These are phyloP conservation scores for Solanum boliviense DNA, from an alignment of 257 asterid genomes.

Conservation along the genomic window DNA sequence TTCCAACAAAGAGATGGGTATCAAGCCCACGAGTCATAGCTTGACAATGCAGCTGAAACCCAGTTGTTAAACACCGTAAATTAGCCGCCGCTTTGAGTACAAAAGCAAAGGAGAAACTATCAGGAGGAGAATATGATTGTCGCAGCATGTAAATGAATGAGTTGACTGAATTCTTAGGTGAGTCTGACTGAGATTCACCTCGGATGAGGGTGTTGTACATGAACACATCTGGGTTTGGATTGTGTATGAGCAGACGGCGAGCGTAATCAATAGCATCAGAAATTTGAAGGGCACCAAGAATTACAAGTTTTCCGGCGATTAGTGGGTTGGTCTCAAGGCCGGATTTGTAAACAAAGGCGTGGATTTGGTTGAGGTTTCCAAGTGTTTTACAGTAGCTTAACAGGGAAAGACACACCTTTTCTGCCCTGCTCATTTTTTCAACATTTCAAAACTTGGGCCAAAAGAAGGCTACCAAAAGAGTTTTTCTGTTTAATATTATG, in stretches of 20 bases:
- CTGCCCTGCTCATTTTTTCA: constrained; percentile 29
- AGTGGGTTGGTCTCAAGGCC: constrained; percentile 54
- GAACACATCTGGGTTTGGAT: constrained; percentile 58
- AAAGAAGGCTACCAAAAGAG: not conserved
- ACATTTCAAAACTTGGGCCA: not conserved
- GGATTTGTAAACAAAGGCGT: constrained; percentile 37
- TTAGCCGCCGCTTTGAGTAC: constrained; percentile 66
- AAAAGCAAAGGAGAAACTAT: constrained; percentile 74
- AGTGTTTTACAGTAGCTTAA: constrained; percentile 47
- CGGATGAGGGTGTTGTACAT: constrained; percentile 85
- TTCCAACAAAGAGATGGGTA: constrained; percentile 59
- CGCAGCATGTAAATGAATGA: constrained; percentile 40
- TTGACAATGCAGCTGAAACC: constrained; percentile 74
- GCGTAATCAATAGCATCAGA: constrained; percentile 50
- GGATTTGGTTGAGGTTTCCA: constrained; percentile 46
- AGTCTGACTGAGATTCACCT: constrained; percentile 54
- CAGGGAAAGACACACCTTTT: constrained; percentile 28
- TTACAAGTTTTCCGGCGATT: constrained; percentile 60
- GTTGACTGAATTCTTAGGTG: constrained; percentile 36
- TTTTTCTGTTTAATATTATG: no score
- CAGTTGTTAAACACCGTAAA: constrained; percentile 32
- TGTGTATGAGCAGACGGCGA: constrained; percentile 28
- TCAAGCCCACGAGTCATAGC: constrained; percentile 47
- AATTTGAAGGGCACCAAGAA: constrained; percentile 50
- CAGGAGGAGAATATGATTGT: constrained; percentile 23